A percentile compares a stretch with the other conserved stretches of the same genome.
These are phyloP conservation scores for Porcisia deanei DNA, from an alignment of 208 protist genomes.

Conservation along the genomic window DNA sequence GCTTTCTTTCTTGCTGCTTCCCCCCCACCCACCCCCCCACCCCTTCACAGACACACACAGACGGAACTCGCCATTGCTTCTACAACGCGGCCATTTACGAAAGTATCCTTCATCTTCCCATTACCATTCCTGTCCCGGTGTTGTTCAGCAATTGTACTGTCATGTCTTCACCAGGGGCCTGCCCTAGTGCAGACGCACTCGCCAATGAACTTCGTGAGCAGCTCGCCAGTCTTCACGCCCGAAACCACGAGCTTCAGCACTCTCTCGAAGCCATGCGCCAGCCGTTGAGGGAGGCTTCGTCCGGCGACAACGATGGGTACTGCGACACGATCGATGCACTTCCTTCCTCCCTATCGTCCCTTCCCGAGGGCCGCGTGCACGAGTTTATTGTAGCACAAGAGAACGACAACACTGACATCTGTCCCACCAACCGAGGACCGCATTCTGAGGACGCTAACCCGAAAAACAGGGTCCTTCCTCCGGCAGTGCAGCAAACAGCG, in stretches of 20 bases:
- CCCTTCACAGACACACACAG: not conserved
- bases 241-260: conserved; percentile 9
- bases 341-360: too few species aligned
- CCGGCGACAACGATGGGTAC: not conserved
- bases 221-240: conserved; percentile 12
- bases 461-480: too few species aligned
- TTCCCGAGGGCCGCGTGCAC: too few species aligned
- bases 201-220: conserved; percentile 15
- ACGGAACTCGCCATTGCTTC: too few species aligned
- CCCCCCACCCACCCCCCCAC: too few species aligned
- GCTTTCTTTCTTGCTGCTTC: too few species aligned
- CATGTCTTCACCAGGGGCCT: not conserved
- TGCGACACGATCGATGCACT: not conserved
- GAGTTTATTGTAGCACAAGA: too few species aligned
- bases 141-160: not conserved
- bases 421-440: too few species aligned
- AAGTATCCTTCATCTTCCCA: not conserved
- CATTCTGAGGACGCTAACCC: too few species aligned
- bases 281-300: not conserved
- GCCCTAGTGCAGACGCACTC: not conserved
- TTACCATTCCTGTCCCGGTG: not conserved
- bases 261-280: conserved; percentile 9
- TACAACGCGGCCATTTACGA: too few species aligned
- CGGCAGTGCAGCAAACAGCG: too few species aligned
- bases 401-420: too few species aligned